phyloP scores from a whole-genome alignment of 1,284 basidiomycete species.

The Microbotryum saponariae region DNA sequence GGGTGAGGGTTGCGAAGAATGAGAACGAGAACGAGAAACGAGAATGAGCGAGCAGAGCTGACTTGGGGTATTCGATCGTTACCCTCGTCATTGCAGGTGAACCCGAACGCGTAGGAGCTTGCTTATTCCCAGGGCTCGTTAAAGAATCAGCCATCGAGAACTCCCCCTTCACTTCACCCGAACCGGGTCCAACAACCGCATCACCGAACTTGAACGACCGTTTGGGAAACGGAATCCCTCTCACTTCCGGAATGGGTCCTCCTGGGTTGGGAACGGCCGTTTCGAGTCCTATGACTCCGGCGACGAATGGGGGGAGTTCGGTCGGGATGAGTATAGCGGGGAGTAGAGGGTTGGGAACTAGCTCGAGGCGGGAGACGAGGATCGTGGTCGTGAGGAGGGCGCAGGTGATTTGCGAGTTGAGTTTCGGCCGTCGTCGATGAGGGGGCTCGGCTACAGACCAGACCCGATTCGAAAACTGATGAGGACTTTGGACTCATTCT shows the following conservation, averaged over 20 bases:
- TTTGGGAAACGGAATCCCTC: too few species aligned
- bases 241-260: too few species aligned
- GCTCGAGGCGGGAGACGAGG: slow-evolving; percentile 46
- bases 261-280: neutral
- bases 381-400: slow-evolving; percentile 68
- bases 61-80: too few species aligned
- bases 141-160: slow-evolving; percentile 49
- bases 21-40: too few species aligned
- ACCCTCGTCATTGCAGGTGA: slow-evolving; percentile 39
- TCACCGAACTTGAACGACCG: neutral
- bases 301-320: slow-evolving; percentile 42
- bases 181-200: neutral
- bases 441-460: too few species aligned
- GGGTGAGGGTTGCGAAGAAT: too few species aligned
- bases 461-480: too few species aligned
- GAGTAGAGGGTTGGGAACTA: neutral
- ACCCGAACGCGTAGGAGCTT: slow-evolving; percentile 62
- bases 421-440: slow-evolving; percentile 34
- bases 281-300: slow-evolving; percentile 45
- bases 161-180: slow-evolving; percentile 17
- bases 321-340: neutral
- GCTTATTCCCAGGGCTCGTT: slow-evolving; percentile 72
- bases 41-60: too few species aligned
- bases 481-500: too few species aligned
- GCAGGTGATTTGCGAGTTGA: slow-evolving; percentile 75